Percentiles rank a stretch among this genome's conserved stretches.
Conservation (phyloP, 139 green algal species). For the Ulvella scutata region DNA sequence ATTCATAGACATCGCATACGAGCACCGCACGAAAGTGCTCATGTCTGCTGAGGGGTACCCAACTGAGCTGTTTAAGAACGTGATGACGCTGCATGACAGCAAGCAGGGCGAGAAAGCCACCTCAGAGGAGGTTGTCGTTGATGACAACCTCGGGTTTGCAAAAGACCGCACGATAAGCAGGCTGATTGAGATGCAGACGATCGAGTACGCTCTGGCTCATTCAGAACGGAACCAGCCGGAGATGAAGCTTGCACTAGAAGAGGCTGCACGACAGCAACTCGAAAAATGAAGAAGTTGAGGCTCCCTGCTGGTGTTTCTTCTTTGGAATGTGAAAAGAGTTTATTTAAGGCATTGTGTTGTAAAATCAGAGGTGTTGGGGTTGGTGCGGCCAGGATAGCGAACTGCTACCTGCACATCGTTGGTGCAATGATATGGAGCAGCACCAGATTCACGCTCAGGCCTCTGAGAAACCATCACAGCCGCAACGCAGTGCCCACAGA, state of each 20-base stretch:
- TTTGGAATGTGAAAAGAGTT: too few relatives aligned
- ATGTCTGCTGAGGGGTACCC: slow-evolving; percentile 57
- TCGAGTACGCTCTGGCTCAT: slow-evolving; percentile 64
- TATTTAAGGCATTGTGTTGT: too few relatives aligned
- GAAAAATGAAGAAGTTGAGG: not conserved
- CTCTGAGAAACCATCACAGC: too few relatives aligned
- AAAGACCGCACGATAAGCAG: slow-evolving; percentile 79
- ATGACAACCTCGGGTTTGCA: slow-evolving; percentile 84
- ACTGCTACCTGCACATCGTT: too few relatives aligned
- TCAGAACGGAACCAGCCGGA: slow-evolving; percentile 51
- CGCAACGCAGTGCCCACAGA: too few relatives aligned
- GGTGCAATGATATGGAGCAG: too few relatives aligned
- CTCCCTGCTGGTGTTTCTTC: too few relatives aligned
- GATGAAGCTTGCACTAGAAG: slow-evolving; percentile 47
- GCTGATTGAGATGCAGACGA: slow-evolving; percentile 81
- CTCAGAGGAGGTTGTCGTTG: slow-evolving; percentile 34
- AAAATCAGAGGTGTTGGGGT: too few relatives aligned
- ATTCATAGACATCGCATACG: slow-evolving; percentile 88
- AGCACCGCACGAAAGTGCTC: slow-evolving; percentile 51
- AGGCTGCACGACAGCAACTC: slow-evolving; percentile 17
- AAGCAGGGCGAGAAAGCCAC: not conserved
- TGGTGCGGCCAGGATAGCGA: too few relatives aligned
- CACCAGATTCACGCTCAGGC: too few relatives aligned
- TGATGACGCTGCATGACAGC: slow-evolving; percentile 51
- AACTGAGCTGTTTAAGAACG: slow-evolving; percentile 65